Percentiles rank a stretch among this genome's conserved stretches.
Evolutionary conservation across 2,329 filamentous ascomycete genomes (phyloP).

Genomic region (Lecanicillium sp.): DNA sequence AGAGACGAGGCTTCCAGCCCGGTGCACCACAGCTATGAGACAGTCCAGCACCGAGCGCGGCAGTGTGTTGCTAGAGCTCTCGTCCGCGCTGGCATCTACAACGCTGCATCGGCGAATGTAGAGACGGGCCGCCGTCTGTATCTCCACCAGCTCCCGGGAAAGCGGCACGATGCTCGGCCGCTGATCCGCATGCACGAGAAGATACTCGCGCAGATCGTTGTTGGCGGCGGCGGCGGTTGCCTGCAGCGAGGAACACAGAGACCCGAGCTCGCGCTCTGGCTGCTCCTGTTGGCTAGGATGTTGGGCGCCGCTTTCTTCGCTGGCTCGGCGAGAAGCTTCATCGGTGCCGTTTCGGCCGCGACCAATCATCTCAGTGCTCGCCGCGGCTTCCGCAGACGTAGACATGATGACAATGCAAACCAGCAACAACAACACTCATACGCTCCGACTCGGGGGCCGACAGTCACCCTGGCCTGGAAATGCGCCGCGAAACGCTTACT

Average conservation of each 20-base stretch:
- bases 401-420: no score
- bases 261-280: constrained; percentile 11
- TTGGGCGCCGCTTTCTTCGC: no score
- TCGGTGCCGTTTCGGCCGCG: no score
- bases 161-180: constrained; percentile 21
- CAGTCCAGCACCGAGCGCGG: constrained; percentile 13
- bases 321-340: background rate
- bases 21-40: background rate
- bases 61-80: constrained; percentile 16
- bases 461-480: no score
- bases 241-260: constrained; percentile 20
- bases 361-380: no score
- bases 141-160: constrained; percentile 23
- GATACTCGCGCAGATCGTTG: constrained; percentile 21
- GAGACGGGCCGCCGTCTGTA: constrained; percentile 22
- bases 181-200: constrained; percentile 20
- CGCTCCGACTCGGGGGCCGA: no score
- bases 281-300: background rate
- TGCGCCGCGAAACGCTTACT: no score
- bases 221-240: constrained; percentile 16
- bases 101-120: constrained; percentile 21
- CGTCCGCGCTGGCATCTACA: constrained; percentile 15
- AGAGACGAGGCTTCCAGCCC: background rate
- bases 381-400: no score
- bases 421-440: no score